phyloP scores from a whole-genome alignment of 768 basidiomycete species.

The Pleurotus djamor region DNA sequence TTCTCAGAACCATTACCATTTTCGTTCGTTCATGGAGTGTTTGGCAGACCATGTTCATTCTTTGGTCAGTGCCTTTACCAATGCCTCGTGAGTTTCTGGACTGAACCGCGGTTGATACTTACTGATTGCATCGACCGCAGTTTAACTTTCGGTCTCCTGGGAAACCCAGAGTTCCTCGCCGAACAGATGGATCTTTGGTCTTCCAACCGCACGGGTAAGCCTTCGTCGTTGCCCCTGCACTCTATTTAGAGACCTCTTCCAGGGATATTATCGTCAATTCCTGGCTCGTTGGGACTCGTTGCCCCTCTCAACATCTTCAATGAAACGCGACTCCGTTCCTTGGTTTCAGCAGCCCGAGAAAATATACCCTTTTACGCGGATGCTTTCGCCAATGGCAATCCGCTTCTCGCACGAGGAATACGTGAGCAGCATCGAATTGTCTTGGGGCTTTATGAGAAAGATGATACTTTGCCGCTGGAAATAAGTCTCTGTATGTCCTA shows the following conservation, averaged over 20 bases:
- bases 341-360: slow-evolving; percentile 16
- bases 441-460: slow-evolving; percentile 19
- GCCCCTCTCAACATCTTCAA: slow-evolving; percentile 24
- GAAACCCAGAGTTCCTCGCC: slow-evolving; percentile 17
- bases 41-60: slow-evolving; percentile 27
- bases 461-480: slow-evolving; percentile 22
- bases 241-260: neutral
- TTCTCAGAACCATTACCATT: neutral
- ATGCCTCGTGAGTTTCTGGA: slow-evolving; percentile 18
- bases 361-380: slow-evolving; percentile 20
- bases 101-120: neutral
- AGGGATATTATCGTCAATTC: slow-evolving; percentile 25
- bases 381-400: slow-evolving; percentile 28
- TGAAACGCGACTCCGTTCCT: slow-evolving; percentile 9
- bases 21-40: neutral
- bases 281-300: slow-evolving; percentile 24
- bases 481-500: slow-evolving; percentile 23
- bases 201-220: slow-evolving; percentile 23
- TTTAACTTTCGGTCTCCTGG: slow-evolving; percentile 19
- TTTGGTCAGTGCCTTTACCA: slow-evolving; percentile 29
- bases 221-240: neutral
- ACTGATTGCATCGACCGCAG: slow-evolving; percentile 8
- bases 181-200: slow-evolving; percentile 24
- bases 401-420: slow-evolving; percentile 24
- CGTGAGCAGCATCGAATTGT: slow-evolving; percentile 23